Evolutionary conservation across 2,329 filamentous ascomycete species (phyloP), one percentile per base, ranked within the genome.

Genomic region (Aspergillus ustus): DNA sequence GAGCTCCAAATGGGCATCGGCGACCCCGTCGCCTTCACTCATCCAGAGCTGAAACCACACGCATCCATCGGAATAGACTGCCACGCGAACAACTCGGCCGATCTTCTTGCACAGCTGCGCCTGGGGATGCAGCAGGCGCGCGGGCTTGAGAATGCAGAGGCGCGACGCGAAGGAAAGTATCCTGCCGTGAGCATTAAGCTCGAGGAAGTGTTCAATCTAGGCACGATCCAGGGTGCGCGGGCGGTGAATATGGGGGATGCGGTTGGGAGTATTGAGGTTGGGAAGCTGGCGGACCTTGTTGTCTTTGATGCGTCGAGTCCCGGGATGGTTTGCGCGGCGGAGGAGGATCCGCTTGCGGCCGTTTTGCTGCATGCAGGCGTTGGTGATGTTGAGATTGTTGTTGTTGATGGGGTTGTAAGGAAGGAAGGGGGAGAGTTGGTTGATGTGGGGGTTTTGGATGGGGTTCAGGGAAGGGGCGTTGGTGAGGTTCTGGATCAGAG

Each of bases 1-100:
- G 73, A 74, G 51, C 51, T 73, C 17, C 71, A 74, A 49, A 75
- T 75, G 73, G 71, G 66, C 4, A 69, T 70, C 52, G 72, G 72
- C 7, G 57, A 69, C 15, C 65, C 67, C 22, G 64, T 73, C 46
- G 67, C 64, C 7, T 72, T 75, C 29, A 64, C n/a, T n/a, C n/a
- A 65, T 17, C 57, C 66, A 1, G 67, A 63, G 13, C 63, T 68
- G n/a, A 54, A 59, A 1, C 45, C 58, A 3, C 67, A 67, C 17
- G 61, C 53, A 9, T 70, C 71, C 1, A 52, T 76, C 2, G 74
- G 74, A 2, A 63, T 74, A 9, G 73, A 76, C 61, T 75, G 71
- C 51, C 72, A 76, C 62, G 68, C 66, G 37, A 72, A 69, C 61
- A 72, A 70, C 54, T 68, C 71, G 2, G 57, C 60, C 2, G 68